phyloP scores from a whole-genome alignment of 1,284 basidiomycete species.

The Ceratobasidium sp. region DNA sequence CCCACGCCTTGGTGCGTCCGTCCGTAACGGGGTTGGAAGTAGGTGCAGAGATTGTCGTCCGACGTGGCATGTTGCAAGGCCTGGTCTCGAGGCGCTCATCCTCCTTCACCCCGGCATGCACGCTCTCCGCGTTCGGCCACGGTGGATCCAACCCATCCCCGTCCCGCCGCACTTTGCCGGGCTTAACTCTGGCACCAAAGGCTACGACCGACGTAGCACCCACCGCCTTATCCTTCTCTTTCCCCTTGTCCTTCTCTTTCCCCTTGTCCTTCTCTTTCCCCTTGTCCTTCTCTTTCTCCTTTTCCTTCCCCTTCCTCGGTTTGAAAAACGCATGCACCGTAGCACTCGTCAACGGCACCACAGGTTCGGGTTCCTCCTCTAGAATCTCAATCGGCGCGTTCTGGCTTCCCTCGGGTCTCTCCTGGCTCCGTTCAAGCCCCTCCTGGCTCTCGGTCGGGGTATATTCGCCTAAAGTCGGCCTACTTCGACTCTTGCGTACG shows the following conservation, averaged over 20 bases:
- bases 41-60: neutral
- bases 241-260: neutral
- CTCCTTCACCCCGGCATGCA: neutral
- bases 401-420: constrained; percentile 24
- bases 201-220: neutral
- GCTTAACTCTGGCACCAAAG: neutral
- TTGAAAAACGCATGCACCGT: constrained; percentile 40
- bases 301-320: constrained; percentile 12
- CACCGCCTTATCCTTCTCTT: constrained; percentile 10
- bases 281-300: constrained; percentile 2
- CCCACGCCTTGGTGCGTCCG: constrained; percentile 30
- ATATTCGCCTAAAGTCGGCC: neutral
- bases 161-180: neutral
- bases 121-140: constrained; percentile 22
- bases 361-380: constrained; percentile 14
- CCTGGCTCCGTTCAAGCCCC: neutral
- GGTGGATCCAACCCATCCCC: constrained; percentile 23
- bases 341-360: neutral
- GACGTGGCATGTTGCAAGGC: constrained; percentile 8
- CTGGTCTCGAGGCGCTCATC: neutral
- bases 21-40: constrained; percentile 4
- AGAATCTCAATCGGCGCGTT: constrained; percentile 36
- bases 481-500: constrained; percentile 9
- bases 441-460: neutral
- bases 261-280: constrained; percentile 9